Percentiles rank a stretch among this genome's conserved stretches.
Evolutionary conservation across 805 yeast genomes (phyloP).

Genomic region (Schwanniomyces vanrijiae): DNA sequence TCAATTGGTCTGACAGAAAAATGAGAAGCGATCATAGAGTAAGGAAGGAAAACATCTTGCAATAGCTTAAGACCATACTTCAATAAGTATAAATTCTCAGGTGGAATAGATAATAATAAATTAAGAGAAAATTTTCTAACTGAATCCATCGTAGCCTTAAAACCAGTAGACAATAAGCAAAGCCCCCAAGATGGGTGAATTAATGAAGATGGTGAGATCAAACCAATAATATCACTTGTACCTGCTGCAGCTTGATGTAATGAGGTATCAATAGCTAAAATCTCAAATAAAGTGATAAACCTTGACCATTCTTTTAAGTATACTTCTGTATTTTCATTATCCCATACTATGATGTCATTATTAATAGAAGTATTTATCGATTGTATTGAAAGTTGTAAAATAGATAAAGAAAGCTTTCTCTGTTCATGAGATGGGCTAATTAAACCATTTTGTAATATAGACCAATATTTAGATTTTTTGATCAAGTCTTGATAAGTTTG

Average conservation of each 20-base stretch:
- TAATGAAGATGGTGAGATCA: slow-evolving; percentile 49
- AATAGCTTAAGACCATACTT: slow-evolving; percentile 42
- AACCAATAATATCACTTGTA: slow-evolving; percentile 53
- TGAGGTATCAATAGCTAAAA: slow-evolving; percentile 81
- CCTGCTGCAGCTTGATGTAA: slow-evolving; percentile 85
- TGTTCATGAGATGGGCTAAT: slow-evolving; percentile 60
- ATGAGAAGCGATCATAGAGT: slow-evolving; percentile 62
- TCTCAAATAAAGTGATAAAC: slow-evolving; percentile 73
- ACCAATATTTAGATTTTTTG: slow-evolving; percentile 51
- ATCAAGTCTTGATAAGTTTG: slow-evolving; percentile 24
- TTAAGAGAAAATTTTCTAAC: slow-evolving; percentile 64
- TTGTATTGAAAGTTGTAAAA: slow-evolving; percentile 61
- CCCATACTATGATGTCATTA: slow-evolving; percentile 46
- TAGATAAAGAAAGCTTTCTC: slow-evolving; percentile 66
- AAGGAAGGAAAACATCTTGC: slow-evolving; percentile 52
- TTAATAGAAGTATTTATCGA: slow-evolving; percentile 36
- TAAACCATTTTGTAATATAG: slow-evolving; percentile 53
- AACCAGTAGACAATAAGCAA: slow-evolving; percentile 71
- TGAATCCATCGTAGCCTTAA: slow-evolving; percentile 73
- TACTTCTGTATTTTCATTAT: slow-evolving; percentile 17
- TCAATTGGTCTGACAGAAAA: slow-evolving; percentile 43
- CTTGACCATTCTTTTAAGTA: slow-evolving; percentile 64
- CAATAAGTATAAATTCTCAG: slow-evolving; percentile 38
- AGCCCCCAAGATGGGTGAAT: slow-evolving; percentile 74
- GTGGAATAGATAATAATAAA: slow-evolving; percentile 53